Base-by-base conservation (phyloP, 208 protist genomes). In the Crithidia fasciculata region DNA sequence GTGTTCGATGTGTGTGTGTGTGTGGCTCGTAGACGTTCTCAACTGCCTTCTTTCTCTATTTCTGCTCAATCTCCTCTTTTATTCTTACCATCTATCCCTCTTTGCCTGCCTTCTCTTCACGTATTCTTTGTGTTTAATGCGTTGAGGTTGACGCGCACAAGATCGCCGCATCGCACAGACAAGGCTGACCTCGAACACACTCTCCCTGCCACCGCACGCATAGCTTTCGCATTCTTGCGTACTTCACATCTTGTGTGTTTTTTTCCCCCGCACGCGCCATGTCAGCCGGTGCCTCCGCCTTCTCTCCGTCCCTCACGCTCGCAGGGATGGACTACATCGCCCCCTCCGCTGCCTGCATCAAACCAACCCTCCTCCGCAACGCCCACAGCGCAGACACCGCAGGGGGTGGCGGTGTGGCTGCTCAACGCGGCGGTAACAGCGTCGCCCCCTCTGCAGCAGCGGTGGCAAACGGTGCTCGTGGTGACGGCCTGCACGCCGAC, bases 321-420 rank as follows among this genome's bases (percentile, higher is more conserved):
- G 89, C 89, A 12, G 86, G 85, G 37, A 86, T 96, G 85, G 92
- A 96, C 74, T 96, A 92, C 83, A 93, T 96, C 54, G 83, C 90
- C 13, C 92, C 92, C 5, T 92, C 89, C 9, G 80, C 84, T 50
- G 88, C 79, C 43, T 96, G 92, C 73, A 85, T 93, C 49, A 74
- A 71, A 18, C 81, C 81, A 2, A 83, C 77, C 0, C 18, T 76
- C 28, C 52, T 80, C n/a, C 16, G 45, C 45, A 39, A 19, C 44
- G 50, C 49, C 7, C 0, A 28, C 28, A 28, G 28, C 28, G 58
- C 40, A 45, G 18, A 45, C 4, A 41, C 49, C 2, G 61, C 28
- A 15, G 49, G 45, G 4, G 45, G 19, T 41, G 71, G 61, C 49
- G 61, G 5, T 44, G 71, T 68, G 4, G 71, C 59, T 40, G 47